Percentiles rank a stretch among this genome's conserved stretches.
Conservation (phyloP, 208 protist genomes). For the Leishmania tropica region DNA sequence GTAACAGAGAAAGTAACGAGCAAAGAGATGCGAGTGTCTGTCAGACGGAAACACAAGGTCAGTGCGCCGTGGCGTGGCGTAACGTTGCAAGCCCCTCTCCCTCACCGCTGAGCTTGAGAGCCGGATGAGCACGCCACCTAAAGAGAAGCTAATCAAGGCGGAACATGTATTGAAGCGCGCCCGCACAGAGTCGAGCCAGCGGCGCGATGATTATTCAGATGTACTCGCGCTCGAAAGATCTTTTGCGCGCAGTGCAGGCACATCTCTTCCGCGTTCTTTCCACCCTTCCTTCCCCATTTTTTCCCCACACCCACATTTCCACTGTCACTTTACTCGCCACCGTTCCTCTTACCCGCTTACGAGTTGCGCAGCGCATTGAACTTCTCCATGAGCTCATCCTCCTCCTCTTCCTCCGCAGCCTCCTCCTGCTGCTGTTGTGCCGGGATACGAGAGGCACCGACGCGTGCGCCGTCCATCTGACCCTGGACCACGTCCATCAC, state of each 20-base stretch:
- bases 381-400: conserved; percentile 55
- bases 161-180: background rate
- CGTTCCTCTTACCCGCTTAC: conserved; percentile 1
- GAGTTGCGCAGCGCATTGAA: conserved; percentile 61
- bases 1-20: background rate
- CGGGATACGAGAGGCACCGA: conserved; percentile 60
- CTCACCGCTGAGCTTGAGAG: background rate
- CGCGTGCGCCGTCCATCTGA: conserved; percentile 67
- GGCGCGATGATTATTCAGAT: background rate
- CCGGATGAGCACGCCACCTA: background rate
- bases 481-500: conserved; percentile 81
- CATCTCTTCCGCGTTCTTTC: background rate
- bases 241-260: background rate
- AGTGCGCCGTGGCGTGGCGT: background rate
- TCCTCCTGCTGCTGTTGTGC: conserved; percentile 34
- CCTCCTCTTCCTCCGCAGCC: conserved; percentile 40
- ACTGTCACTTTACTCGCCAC: background rate
- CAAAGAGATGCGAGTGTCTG: background rate
- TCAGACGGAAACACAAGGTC: background rate
- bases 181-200: background rate
- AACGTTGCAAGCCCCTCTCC: background rate
- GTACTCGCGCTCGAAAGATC: background rate
- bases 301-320: background rate
- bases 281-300: background rate
- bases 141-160: background rate